phyloP scores from a whole-genome alignment of 2,329 filamentous ascomycete genomes.

The Aspergillus nomiae region DNA sequence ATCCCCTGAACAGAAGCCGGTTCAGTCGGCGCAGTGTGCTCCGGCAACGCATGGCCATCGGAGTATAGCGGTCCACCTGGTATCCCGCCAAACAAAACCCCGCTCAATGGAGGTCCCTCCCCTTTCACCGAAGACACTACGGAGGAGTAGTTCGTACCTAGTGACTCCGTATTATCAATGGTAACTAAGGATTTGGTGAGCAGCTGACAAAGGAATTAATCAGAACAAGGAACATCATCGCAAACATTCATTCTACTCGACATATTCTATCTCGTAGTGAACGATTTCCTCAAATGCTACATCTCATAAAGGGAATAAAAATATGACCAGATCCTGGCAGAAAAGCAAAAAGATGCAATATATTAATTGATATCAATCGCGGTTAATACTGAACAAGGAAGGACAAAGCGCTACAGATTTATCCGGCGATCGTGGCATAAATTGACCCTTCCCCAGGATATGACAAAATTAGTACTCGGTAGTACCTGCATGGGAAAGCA shows the following conservation, averaged over 20 bases:
- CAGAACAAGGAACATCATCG: not conserved
- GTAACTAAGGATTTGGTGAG: not conserved
- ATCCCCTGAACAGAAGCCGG: not conserved
- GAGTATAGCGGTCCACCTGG: slow-evolving; percentile 13
- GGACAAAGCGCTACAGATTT: not conserved
- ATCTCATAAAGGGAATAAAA: not conserved
- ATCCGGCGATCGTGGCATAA: not conserved
- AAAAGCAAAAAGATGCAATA: not conserved
- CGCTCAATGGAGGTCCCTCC: slow-evolving; percentile 10
- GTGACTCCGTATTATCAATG: not conserved
- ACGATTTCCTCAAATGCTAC: too few relatives aligned
- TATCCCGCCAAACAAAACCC: slow-evolving; percentile 12
- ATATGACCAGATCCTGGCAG: not conserved
- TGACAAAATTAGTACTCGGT: not conserved
- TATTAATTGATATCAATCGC: not conserved
- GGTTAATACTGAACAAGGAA: not conserved
- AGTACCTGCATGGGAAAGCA: too few relatives aligned
- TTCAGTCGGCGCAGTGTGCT: slow-evolving; percentile 36
- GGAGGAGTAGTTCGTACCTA: not conserved
- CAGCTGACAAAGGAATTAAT: not conserved
- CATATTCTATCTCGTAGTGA: not conserved
- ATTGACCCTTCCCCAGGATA: not conserved
- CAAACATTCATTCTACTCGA: not conserved
- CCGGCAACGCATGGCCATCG: slow-evolving; percentile 20
- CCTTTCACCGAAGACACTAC: slow-evolving; percentile 15